phyloP scores from a whole-genome alignment of 768 basidiomycete species.

The Auricularia cornea region DNA sequence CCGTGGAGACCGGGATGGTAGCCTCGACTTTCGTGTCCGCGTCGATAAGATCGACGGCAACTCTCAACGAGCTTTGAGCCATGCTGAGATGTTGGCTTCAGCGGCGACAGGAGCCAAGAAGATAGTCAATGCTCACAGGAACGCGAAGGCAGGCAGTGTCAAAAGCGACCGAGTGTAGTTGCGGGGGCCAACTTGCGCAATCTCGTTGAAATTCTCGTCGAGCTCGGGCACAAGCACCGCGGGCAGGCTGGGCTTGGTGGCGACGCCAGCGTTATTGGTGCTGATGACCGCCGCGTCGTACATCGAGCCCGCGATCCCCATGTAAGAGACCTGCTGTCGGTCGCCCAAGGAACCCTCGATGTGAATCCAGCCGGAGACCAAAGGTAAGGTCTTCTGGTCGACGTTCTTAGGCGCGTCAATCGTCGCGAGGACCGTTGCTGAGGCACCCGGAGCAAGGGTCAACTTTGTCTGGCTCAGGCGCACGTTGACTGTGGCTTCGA shows the following conservation, averaged over 20 bases:
- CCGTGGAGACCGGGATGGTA: background rate
- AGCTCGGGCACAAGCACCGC: background rate
- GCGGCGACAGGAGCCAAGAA: background rate
- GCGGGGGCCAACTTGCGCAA: background rate
- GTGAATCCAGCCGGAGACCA: background rate
- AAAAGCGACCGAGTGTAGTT: background rate
- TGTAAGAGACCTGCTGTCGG: background rate
- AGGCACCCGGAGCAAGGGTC: background rate
- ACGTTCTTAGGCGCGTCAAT: background rate
- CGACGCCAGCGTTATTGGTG: background rate
- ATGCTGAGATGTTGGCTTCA: background rate
- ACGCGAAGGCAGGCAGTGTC: background rate
- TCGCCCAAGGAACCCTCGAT: background rate
- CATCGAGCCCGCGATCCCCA: background rate
- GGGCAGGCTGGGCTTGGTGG: background rate
- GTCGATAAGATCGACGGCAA: background rate
- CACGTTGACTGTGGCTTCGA: background rate
- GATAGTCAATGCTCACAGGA: no score
- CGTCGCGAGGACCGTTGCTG: background rate
- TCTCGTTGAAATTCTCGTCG: no score
- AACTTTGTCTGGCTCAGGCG: background rate
- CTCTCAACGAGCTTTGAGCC: background rate
- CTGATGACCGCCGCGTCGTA: background rate
- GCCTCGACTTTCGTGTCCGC: background rate
- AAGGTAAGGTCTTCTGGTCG: background rate